Evolutionary conservation across 1,284 basidiomycete species (phyloP).

Genomic region (Leucoagaricus sp.): DNA sequence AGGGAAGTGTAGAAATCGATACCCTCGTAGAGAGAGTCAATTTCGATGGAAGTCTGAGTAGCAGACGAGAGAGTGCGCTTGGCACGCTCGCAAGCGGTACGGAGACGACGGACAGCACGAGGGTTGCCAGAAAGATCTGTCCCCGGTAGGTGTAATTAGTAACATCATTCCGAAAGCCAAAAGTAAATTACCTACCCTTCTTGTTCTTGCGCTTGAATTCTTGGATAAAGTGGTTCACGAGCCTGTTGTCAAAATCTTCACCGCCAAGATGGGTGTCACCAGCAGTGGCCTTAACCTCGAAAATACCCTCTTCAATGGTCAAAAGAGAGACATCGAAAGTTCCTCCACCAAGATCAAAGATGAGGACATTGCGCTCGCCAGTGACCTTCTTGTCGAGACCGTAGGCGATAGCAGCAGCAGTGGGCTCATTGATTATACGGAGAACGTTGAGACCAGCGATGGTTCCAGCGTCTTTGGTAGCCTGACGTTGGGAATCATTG

Average conservation of each 20-base stretch:
- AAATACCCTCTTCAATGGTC: conserved; percentile 98
- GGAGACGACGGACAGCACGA: conserved; percentile 96
- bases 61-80: conserved; percentile 98
- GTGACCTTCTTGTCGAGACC: conserved; percentile 89
- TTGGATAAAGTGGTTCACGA: conserved; percentile 97
- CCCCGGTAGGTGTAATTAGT: neutral
- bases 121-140: conserved; percentile 88
- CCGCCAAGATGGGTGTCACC: conserved; percentile 99
- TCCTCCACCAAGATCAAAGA: conserved; percentile 99
- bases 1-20: conserved; percentile 99
- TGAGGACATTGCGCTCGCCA: conserved; percentile 91
- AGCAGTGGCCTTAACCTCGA: conserved; percentile 98
- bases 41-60: conserved; percentile 96
- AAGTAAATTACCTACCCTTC: conserved; percentile 61
- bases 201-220: conserved; percentile 99
- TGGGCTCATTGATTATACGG: conserved; percentile 97
- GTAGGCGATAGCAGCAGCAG: conserved; percentile 94
- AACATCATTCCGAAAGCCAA: neutral
- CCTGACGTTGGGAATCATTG: conserved; percentile 96
- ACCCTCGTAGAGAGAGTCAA: conserved; percentile 97
- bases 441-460: conserved; percentile 92
- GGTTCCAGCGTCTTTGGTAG: conserved; percentile 92
- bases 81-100: conserved; percentile 97
- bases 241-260: conserved; percentile 98
- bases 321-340: conserved; percentile 99